Base-by-base conservation (phyloP, 2,329 filamentous ascomycete species). In the Aspergillus alliaceus region DNA sequence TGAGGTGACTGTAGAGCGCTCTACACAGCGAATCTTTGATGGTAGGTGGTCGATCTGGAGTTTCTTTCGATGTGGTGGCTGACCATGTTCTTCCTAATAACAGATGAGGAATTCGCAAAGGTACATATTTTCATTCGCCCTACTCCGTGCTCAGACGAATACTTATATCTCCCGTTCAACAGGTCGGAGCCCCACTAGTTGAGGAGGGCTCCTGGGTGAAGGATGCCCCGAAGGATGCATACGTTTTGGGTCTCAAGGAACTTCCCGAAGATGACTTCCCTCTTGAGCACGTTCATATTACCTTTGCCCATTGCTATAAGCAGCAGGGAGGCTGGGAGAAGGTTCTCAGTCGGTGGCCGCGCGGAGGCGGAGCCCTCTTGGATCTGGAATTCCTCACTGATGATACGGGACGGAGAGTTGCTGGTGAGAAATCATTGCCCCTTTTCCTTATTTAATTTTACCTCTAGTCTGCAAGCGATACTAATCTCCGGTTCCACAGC, bases 321-420 rank as follows among this genome's bases (percentile, higher is more conserved):
- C 77, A 84, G 64, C 91, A 95, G 77, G 85, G 78, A 27, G 89
- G 88, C 27, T 96, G 91, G 90, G 85, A 90, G 57, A 83, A 84
- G 40, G 90, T 91, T 6, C 85, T 96, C n/a, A 82, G 86, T 56
- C 84, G 93, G 55, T 97, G 92, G 74, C 84, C 89, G 27, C 83
- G 86, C 24, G 91, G 90, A 57, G 86, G 86, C 54, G 90, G 91
- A 64, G 88, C 85, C 0, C 84, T 97, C 14, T 85, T 92, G 58
- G 93, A 97, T 69, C 83, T 97, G 35, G 93, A 96, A 72, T 97
- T 96, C 73, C 81, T 97, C 35, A 84, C 85, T 37, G 89, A 96
- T 64, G 84, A 87, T 62, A 82, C 79, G 29, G 90, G 90, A 35
- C 81, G 89, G 84, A 70, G 75, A 59, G 75, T 77, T 56, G 76